Conservation (phyloP, 352 stramenopile species). For the Phytopythium vexans region DNA sequence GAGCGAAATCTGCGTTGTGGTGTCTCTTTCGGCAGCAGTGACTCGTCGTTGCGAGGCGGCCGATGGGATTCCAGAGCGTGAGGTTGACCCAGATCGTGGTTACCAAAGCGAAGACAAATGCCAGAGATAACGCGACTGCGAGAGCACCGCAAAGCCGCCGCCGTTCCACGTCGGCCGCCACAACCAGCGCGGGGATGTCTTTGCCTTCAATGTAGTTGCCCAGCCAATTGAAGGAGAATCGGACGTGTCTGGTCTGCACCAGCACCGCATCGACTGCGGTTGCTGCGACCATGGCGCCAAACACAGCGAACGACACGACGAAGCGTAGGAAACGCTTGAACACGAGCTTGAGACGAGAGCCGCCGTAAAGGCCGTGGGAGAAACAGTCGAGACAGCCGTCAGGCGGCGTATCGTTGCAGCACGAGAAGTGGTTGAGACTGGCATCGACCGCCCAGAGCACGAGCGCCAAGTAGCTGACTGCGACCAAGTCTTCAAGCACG, state of each 20-base stretch:
- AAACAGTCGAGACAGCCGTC: slow-evolving; percentile 29
- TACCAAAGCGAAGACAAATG: slow-evolving; percentile 11
- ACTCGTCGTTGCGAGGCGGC: slow-evolving; percentile 1
- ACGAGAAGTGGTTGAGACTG: slow-evolving; percentile 13
- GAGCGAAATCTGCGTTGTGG: slow-evolving; percentile 1
- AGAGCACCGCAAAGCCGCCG: slow-evolving; percentile 4
- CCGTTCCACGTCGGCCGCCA: slow-evolving; percentile 1
- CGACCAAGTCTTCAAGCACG: slow-evolving; percentile 21
- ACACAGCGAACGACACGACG: slow-evolving; percentile 9
- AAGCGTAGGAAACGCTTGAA: slow-evolving; percentile 15
- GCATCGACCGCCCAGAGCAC: slow-evolving; percentile 20
- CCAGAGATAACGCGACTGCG: slow-evolving; percentile 4
- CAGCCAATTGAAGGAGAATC: slow-evolving; percentile 12
- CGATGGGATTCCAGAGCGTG: slow-evolving; percentile 18
- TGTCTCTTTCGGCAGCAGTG: neutral
- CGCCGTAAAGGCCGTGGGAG: slow-evolving; percentile 16
- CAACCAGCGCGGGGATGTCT: slow-evolving; percentile 2
- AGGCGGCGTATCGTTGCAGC: slow-evolving; percentile 26
- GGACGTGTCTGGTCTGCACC: slow-evolving; percentile 5
- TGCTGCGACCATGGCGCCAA: slow-evolving; percentile 11
- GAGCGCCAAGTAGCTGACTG: slow-evolving; percentile 14
- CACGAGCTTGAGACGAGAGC: slow-evolving; percentile 15
- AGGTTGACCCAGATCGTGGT: slow-evolving; percentile 22
- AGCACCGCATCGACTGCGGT: slow-evolving; percentile 21
- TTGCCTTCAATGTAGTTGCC: slow-evolving; percentile 12